These are phyloP conservation scores for Heliamphora exappendiculata DNA, from an alignment of 148 eudicot genomes.

Conservation along the genomic window DNA sequence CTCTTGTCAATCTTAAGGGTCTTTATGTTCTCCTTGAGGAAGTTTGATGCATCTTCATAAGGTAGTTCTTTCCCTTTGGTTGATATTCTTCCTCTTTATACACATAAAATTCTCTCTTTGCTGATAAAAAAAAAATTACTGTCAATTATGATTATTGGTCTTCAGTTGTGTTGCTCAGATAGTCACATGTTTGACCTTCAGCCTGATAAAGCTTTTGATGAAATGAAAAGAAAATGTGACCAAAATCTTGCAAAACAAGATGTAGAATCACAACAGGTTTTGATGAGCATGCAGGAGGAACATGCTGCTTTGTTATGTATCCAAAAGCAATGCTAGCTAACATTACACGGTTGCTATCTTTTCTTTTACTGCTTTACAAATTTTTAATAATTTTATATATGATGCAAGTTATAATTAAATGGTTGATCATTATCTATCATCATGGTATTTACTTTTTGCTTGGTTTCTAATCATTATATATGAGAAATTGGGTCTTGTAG, in stretches of 20 bases:
- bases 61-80: no score
- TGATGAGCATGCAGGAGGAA: slow-evolving; percentile 63
- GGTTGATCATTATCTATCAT: background rate
- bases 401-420: background rate
- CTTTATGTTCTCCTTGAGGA: no score
- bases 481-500: background rate
- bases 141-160: no score
- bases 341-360: background rate
- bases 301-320: slow-evolving; percentile 61
- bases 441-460: background rate
- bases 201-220: slow-evolving; percentile 68
- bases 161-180: slow-evolving; percentile 1
- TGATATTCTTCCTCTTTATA: no score
- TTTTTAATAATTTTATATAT: background rate
- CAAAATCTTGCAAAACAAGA: slow-evolving; percentile 54
- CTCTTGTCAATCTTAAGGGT: no score
- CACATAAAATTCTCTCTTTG: no score
- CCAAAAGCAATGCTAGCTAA: background rate
- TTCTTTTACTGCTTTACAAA: background rate
- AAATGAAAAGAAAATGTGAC: slow-evolving; percentile 53
- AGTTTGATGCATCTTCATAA: no score
- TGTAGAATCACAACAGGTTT: slow-evolving; percentile 54
- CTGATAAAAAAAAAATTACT: no score
- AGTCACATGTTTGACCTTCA: slow-evolving; percentile 27
- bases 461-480: background rate